Conservation (phyloP, 2,329 filamentous ascomycete species). For the Bipolaris sorokiniana region DNA sequence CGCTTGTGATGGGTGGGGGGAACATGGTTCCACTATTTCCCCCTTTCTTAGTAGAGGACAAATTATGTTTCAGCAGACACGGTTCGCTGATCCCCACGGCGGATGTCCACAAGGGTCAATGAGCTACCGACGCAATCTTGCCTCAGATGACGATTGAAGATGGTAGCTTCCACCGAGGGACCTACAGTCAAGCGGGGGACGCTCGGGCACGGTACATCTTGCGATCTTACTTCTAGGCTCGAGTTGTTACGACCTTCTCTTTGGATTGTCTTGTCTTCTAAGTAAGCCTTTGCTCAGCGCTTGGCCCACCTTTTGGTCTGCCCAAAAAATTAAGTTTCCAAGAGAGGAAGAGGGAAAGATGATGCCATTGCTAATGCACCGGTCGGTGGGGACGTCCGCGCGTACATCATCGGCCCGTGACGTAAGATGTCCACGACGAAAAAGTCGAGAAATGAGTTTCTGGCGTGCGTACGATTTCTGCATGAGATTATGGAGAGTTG, state of each 20-base stretch:
- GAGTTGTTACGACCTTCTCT: no score
- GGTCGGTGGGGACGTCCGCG: slow-evolving; percentile 8
- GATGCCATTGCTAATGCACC: not conserved
- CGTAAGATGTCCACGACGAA: slow-evolving; percentile 7
- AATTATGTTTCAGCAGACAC: not conserved
- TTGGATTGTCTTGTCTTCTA: no score
- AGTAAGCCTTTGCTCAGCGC: no score
- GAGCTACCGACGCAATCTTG: not conserved
- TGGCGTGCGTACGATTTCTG: not conserved
- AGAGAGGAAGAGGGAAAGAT: not conserved
- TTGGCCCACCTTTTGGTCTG: no score
- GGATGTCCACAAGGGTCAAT: not conserved
- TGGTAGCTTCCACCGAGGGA: not conserved
- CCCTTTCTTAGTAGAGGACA: not conserved
- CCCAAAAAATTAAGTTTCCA: no score
- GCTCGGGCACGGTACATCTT: no score
- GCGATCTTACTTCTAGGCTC: no score
- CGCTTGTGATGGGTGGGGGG: not conserved
- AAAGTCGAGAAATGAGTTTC: not conserved
- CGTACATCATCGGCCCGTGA: slow-evolving; percentile 14
- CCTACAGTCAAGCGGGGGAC: no score
- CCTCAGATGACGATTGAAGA: not conserved
- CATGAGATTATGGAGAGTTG: not conserved
- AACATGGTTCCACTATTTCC: not conserved
- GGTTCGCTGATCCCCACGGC: not conserved